A percentile compares a stretch with the other conserved stretches of the same genome.
Evolutionary conservation across 2,329 filamentous ascomycete species (phyloP).

Genomic region (Monosporascus sp.): DNA sequence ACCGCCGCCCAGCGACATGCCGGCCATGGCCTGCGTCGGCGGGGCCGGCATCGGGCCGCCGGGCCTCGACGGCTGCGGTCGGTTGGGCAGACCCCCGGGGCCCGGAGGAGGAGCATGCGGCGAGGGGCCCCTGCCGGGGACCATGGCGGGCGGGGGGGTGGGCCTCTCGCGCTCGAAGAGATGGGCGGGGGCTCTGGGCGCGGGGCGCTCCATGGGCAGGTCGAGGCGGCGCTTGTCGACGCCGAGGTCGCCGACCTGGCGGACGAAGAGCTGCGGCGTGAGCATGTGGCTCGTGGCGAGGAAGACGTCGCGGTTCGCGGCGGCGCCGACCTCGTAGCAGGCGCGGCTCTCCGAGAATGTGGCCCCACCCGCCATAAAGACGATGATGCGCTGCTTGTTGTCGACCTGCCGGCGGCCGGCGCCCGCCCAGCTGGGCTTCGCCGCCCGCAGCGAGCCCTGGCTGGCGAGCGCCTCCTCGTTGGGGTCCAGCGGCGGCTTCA

Average conservation of each 20-base stretch:
- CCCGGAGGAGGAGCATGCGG: neutral
- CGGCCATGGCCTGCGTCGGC: slow-evolving; percentile 1
- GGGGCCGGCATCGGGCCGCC: slow-evolving; percentile 13
- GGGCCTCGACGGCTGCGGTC: slow-evolving; percentile 15
- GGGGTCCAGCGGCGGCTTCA: slow-evolving; percentile 62
- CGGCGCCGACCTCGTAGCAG: slow-evolving; percentile 79
- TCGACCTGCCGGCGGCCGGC: slow-evolving; percentile 69
- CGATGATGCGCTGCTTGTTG: slow-evolving; percentile 82
- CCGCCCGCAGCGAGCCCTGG: slow-evolving; percentile 76
- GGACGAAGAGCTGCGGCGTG: slow-evolving; percentile 74
- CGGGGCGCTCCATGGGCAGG: slow-evolving; percentile 74
- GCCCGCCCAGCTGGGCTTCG: slow-evolving; percentile 93
- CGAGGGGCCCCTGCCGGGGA: slow-evolving; percentile 10
- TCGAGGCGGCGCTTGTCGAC: slow-evolving; percentile 69
- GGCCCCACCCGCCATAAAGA: slow-evolving; percentile 93
- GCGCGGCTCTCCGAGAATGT: slow-evolving; percentile 85
- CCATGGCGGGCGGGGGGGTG: neutral
- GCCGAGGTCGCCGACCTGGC: slow-evolving; percentile 75
- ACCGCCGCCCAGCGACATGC: slow-evolving; percentile 12
- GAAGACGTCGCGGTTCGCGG: slow-evolving; percentile 75
- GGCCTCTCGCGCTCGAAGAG: slow-evolving; percentile 61
- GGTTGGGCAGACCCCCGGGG: neutral
- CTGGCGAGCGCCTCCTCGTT: slow-evolving; percentile 53
- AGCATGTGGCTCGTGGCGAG: slow-evolving; percentile 90
- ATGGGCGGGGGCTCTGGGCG: slow-evolving; percentile 77